Percentiles rank a stretch among this genome's conserved stretches.
Conservation (phyloP, 176 grass and related monocot genomes). For the Coix lacrymajobi region DNA sequence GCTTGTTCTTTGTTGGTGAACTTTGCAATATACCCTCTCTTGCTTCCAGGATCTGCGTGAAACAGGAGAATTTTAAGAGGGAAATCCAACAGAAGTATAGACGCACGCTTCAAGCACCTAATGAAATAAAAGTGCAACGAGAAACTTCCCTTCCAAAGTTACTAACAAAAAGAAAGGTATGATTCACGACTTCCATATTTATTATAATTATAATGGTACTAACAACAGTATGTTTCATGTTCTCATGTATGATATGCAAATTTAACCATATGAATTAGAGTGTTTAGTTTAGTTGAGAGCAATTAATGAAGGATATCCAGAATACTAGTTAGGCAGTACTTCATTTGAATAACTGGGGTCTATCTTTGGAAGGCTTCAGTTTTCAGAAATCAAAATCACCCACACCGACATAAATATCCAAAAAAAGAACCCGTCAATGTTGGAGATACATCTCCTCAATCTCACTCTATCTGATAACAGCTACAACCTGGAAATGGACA, state of each 20-base stretch:
- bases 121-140: neutral
- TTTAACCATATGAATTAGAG: neutral
- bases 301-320: conserved; percentile 4
- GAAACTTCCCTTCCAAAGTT: neutral
- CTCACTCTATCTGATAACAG: neutral
- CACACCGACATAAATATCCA: conserved; percentile 4
- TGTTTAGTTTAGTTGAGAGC: neutral
- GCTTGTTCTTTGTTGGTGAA: conserved; percentile 22
- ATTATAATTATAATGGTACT: neutral
- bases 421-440: neutral
- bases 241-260: neutral
- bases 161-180: neutral
- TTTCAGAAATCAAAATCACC: conserved; percentile 8
- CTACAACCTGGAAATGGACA: neutral
- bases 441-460: neutral
- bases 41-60: conserved; percentile 49
- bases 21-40: conserved; percentile 50
- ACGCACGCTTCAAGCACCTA: neutral
- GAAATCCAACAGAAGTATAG: neutral
- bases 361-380: neutral
- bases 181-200: neutral
- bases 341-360: neutral
- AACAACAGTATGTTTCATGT: neutral
- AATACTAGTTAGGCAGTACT: neutral
- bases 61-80: neutral